Base-by-base conservation (phyloP, 2,329 filamentous ascomycete genomes). In the Grosmannia clavigera region DNA sequence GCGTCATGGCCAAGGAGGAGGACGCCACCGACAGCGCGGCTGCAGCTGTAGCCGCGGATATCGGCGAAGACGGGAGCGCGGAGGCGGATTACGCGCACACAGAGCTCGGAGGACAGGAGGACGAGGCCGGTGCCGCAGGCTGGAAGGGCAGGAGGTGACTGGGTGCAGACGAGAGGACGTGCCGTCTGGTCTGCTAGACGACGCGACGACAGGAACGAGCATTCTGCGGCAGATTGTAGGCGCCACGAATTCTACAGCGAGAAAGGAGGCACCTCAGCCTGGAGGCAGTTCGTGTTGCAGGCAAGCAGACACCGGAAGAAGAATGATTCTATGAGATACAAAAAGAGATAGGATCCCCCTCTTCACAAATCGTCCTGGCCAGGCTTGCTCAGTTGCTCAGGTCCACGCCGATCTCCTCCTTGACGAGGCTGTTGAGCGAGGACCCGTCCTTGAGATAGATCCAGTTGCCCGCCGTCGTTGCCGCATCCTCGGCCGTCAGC, bases 391-490 rank as follows among this genome's bases (percentile, higher is more conserved):
- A 90, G 71, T 29, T 35, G 11, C 46, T 22, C 33, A 90, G 71
- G 62, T 85, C 79, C 56, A 96, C 75, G 2, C 83, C 85, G 56
- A 96, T 75, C 76, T 99, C 94, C 64, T 85, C 78, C 64, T 82
- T 79, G 68, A 97, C 73, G 60, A 97, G 71, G 43, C 86, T 81
- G 43, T 80, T 84, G 68, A 99, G 74, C 52, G 84, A 87, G 55
- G 81, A 83, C n/a, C 87, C 87, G 71, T 97, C 92, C 55, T 92
- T 80, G 61, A 90, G 73, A 70, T 96, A 97, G 55, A 97, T 80
- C 94, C 94, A 99, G 64, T 87, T 81, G 35, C 90, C 89, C 2
- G 80, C 85, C 38, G 81, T 78, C 67, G 94, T 89, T 61, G 85
- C 84, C 55, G 77, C 67, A 5, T n/a, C 22, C 19, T 16, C 7